Conservation (phyloP, 805 yeast genomes). For the Metschnikowia noctiluminum region DNA sequence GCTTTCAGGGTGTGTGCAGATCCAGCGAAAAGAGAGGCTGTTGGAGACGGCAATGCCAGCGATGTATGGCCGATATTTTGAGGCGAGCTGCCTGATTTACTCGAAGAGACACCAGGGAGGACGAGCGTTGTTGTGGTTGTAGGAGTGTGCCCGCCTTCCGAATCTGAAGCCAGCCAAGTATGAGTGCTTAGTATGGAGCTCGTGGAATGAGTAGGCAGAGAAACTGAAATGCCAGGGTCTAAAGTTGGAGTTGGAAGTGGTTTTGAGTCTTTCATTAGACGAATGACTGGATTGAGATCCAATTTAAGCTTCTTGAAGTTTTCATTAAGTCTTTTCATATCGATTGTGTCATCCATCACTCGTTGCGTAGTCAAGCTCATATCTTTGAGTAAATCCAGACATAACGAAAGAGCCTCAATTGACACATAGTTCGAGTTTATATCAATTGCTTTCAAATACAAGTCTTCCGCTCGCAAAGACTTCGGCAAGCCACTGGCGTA, state of each 20-base stretch:
- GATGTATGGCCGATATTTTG: not conserved
- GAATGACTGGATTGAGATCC: conserved; percentile 61
- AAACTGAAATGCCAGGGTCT: conserved; percentile 33
- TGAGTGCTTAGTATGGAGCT: conserved; percentile 10
- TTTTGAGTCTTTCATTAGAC: conserved; percentile 59
- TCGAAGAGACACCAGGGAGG: conserved; percentile 2
- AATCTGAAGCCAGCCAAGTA: conserved; percentile 15
- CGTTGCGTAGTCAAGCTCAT: conserved; percentile 22
- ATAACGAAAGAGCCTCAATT: conserved; percentile 36
- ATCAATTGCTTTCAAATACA: conserved; percentile 29
- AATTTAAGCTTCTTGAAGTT: conserved; percentile 55
- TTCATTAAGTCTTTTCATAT: conserved; percentile 46
- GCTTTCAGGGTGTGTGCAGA: not conserved
- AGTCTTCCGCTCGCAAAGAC: conserved; percentile 22
- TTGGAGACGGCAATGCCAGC: not conserved
- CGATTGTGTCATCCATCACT: conserved; percentile 20
- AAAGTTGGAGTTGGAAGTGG: conserved; percentile 66
- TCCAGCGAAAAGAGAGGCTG: not conserved
- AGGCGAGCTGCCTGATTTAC: conserved; percentile 1
- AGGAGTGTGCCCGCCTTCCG: conserved; percentile 8
- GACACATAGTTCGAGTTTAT: conserved; percentile 35
- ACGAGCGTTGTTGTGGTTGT: conserved; percentile 8
- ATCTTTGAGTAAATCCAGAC: conserved; percentile 34
- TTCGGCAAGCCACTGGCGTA: conserved; percentile 12
- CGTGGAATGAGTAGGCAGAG: conserved; percentile 30